Evolutionary conservation across 495 filamentous ascomycete genomes (phyloP).

Genomic region (Baudoinia panamericana): DNA sequence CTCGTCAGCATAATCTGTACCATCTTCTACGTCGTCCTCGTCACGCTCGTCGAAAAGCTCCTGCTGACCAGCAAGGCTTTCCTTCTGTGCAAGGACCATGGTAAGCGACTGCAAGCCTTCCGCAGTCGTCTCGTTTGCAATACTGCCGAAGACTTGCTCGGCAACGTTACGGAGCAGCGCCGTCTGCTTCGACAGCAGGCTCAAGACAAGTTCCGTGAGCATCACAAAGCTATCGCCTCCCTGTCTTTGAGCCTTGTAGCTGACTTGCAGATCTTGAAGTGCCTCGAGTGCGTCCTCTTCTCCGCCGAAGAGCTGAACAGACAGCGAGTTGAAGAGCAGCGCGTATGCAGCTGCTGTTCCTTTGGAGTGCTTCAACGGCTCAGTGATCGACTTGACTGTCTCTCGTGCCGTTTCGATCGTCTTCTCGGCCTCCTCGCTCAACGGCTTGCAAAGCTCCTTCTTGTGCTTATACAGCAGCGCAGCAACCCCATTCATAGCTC

Average conservation of each 20-base stretch:
- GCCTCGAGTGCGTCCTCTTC: conserved; percentile 69
- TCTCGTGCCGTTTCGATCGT: not conserved
- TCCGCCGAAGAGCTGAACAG: conserved; percentile 80
- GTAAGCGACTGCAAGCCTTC: conserved; percentile 62
- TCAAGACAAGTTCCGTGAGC: conserved; percentile 74
- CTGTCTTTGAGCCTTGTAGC: conserved; percentile 49
- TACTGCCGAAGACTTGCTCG: conserved; percentile 71
- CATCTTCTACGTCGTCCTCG: conserved; percentile 51
- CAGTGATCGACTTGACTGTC: conserved; percentile 3
- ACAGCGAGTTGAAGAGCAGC: conserved; percentile 70
- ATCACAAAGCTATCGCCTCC: conserved; percentile 54
- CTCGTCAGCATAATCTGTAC: conserved; percentile 36
- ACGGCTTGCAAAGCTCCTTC: not conserved
- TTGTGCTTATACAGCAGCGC: too few species aligned
- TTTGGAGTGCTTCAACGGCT: not conserved
- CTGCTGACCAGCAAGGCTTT: conserved; percentile 69
- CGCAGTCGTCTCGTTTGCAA: conserved; percentile 56
- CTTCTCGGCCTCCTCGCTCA: conserved; percentile 3
- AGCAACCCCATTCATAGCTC: too few species aligned
- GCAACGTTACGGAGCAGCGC: conserved; percentile 73
- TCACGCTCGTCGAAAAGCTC: conserved; percentile 71
- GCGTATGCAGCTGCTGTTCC: conserved; percentile 51
- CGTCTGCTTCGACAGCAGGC: conserved; percentile 76
- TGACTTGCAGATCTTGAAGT: conserved; percentile 58
- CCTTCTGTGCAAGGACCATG: conserved; percentile 51